Base-by-base conservation (phyloP, 805 yeast species). In the Lachancea sp. region DNA sequence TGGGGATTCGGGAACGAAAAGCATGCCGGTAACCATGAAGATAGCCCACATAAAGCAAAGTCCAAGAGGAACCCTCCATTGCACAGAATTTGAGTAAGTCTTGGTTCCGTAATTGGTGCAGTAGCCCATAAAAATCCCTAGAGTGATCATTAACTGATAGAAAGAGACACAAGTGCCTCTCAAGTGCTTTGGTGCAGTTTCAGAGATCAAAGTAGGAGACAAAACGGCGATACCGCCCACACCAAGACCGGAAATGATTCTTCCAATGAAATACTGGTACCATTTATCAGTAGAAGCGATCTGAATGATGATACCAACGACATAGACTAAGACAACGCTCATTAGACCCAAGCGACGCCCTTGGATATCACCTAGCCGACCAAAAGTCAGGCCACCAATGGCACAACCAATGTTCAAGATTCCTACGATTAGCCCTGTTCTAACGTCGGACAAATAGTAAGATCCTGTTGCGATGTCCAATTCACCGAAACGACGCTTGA, bases 211-310 rank as follows among this genome's bases (percentile, higher is more conserved):
- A 54, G 84, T 65, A 40, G 94, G 90, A 17, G 81, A 83, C 41
- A 80, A 69, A 32, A 87, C 87, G 36, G 90, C 77, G 33, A 84
- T 71, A 43, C 78, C 77, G 50, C 95, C 95, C 43, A 84, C 86
- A 42, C 85, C 85, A n/a, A 83, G 50, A 42, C 95, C 96, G 25
- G 86, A 75, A 70, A 71, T 52, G 36, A 56, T 74, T 65, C 89
- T 72, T 34, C 88, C 89, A 49, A 81, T 71, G 52, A 78, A 74
- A 54, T 75, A 74, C 64, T 81, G 88, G 61, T 77, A 80, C 88
- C 88, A 82, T 42, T 71, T 67, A 48, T 61, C 46, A 28, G 46
- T 40, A 8, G 67, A 59, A 15, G 86, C 70, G 42, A 82, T 81
- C 64, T 80, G 87, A 45, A 82, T 73, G 36, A 78, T 59, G 41